These are phyloP conservation scores for Skeletonema grethae DNA, from an alignment of 108 stramenopile genomes.

Conservation along the genomic window DNA sequence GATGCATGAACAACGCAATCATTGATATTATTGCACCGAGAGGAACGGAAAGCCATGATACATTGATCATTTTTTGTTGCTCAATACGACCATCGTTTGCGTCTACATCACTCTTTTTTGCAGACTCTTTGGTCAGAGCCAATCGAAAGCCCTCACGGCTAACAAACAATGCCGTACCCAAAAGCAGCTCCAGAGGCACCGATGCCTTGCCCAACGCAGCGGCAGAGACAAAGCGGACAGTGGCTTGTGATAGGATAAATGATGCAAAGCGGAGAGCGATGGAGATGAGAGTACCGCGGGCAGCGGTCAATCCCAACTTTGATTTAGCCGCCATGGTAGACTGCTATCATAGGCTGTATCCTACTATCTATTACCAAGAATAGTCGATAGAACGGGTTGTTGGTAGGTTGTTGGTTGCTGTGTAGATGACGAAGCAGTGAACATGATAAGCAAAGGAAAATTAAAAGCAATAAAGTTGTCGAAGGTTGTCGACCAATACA, in stretches of 20 bases:
- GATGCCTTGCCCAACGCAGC: slow-evolving; percentile 74
- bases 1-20: slow-evolving; percentile 44
- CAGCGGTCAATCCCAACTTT: slow-evolving; percentile 38
- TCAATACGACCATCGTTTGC: slow-evolving; percentile 32
- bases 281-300: slow-evolving; percentile 61
- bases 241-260: slow-evolving; percentile 76
- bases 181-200: slow-evolving; percentile 78
- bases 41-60: slow-evolving; percentile 60
- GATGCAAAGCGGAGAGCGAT: slow-evolving; percentile 63
- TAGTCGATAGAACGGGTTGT: too few relatives aligned
- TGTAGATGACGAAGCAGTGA: too few relatives aligned
- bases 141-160: slow-evolving; percentile 91
- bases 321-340: not conserved
- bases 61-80: slow-evolving; percentile 46
- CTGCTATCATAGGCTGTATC: too few relatives aligned
- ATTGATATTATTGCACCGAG: slow-evolving; percentile 26
- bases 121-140: slow-evolving; percentile 61
- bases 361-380: too few relatives aligned
- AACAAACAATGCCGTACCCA: slow-evolving; percentile 79
- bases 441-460: too few relatives aligned
- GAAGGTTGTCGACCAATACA: too few relatives aligned
- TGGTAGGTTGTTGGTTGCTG: too few relatives aligned
- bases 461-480: too few relatives aligned
- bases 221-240: slow-evolving; percentile 72
- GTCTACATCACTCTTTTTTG: slow-evolving; percentile 12